Base-by-base conservation (phyloP, 2,329 filamentous ascomycete species). In the Corynespora cassiicola region DNA sequence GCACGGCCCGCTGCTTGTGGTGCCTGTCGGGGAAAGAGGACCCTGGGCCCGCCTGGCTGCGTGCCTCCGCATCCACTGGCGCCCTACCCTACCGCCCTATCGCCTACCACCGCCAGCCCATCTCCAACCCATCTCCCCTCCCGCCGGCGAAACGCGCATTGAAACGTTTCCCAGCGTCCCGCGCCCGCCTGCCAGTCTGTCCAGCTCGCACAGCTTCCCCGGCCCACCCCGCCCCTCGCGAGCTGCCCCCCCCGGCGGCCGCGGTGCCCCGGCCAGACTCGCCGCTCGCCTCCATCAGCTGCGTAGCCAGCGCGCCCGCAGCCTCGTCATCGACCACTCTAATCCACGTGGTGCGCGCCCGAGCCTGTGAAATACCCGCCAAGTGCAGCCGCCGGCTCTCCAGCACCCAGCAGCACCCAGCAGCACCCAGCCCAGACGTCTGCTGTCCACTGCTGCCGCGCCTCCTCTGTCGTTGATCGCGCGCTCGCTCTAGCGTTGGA, bases 331-430 rank as follows among this genome's bases (percentile, higher is more conserved):
- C 38, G 43, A 30, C 39, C 42, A 46, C 31, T 50, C 27, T 36
- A 38, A 40, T 46, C 47, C 50, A 58, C 56, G 53, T 57, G 52
- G 50, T 47, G 32, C 29, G 20, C 18, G 25, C 31, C 38, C 37
- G 28, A 28, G 34, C 53, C 46, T 50, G 42, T 39, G 36, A 42
- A 52, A 50, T 41, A 40, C 17, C 44, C 42, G 44, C 45, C 39
- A 35, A 35, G 21, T 31, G 30, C 22, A 31, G n/a, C 26, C 38
- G 25, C 16, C 40, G 35, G 17, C 36, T 12, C 36, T 22, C 32
- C 7, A 41, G 10, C 33, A 25, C 19, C 3, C 16, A 21, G 24
- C 21, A 22, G 14, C 18, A 21, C 40, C 20, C 22, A 42, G 36
- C 43, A 36, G 33, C 28, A 17, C 28, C 21, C 32, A 28, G 36